Base-by-base conservation (phyloP, 164 flowering plant genomes). In the Annona cherimola region DNA sequence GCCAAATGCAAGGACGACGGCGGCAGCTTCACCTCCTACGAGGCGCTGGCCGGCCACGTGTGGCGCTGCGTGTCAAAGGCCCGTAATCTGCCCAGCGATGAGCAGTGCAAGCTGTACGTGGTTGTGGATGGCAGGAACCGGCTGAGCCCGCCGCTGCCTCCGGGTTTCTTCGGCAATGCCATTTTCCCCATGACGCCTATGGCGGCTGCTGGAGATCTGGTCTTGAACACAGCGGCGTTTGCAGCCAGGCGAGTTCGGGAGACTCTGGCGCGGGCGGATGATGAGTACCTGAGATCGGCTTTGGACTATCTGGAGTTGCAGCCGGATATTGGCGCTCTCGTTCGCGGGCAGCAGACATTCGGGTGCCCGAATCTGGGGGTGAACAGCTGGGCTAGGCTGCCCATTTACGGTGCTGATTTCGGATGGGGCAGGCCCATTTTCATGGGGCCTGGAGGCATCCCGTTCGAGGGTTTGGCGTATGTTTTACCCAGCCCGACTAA, bases 251-350 rank as follows among this genome's bases (percentile, higher is more conserved):
- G 18, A 66, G 83, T 89, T 57, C 88, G 81, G 40, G 83, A 82
- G 2, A 81, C 80, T 0, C 80, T 84, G 4, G 89, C 86, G 4
- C 74, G 72, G 39, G 20, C 43, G 57, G 72, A 70, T 44, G 72
- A 70, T 19, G 72, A 61, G 41, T 70, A 70, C 65, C 40, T 70
- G 62, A 77, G 84, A 66, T 89, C 93, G 6, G 91, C 93, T 26
- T 76, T 89, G 3, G 93, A 89, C 69, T 89, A 83, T 76, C 66
- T 89, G 40, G 91, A 88, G 77, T 59, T 84, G 42, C 94, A 87
- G 75, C 88, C 94, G 2, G 88, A 87, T 79, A 66, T 87, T 35
- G 70, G 83, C 14, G 83, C 83, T 7, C 81, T 89, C 0, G 86
- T 83, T 54, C 84, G 90, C 0, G 88, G 90, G 20, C 81, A 85